These are phyloP conservation scores for Glonium stellatum DNA, from an alignment of 495 filamentous ascomycete species.

Conservation along the genomic window DNA sequence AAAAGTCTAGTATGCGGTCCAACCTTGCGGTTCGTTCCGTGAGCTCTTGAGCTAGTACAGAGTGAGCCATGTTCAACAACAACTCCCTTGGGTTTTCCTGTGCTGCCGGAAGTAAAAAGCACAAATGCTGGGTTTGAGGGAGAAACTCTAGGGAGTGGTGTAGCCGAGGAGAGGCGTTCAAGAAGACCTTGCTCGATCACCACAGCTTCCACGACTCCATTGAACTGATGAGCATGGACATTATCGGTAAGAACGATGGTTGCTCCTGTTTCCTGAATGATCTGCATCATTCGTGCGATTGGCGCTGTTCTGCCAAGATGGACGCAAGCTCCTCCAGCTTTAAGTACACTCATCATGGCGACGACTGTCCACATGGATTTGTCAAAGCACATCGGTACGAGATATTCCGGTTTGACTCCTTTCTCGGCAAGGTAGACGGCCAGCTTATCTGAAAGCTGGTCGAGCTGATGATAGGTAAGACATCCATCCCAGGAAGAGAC, in stretches of 20 bases:
- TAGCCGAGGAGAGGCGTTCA: constrained; percentile 47
- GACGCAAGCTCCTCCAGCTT: constrained; percentile 47
- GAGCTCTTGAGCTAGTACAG: constrained; percentile 2
- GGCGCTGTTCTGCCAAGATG: constrained; percentile 52
- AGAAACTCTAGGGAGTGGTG: constrained; percentile 44
- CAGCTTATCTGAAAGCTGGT: constrained; percentile 31
- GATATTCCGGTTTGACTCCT: constrained; percentile 37
- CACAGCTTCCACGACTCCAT: constrained; percentile 34
- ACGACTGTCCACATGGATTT: constrained; percentile 48
- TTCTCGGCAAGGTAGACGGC: constrained; percentile 33
- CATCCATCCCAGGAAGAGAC: constrained; percentile 32
- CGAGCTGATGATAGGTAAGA: constrained; percentile 34
- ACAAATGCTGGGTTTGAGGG: constrained; percentile 31
- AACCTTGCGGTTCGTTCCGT: background rate
- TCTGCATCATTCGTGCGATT: constrained; percentile 39
- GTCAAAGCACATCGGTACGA: constrained; percentile 48
- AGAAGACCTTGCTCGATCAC: constrained; percentile 39
- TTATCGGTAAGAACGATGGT: constrained; percentile 45
- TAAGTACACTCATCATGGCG: constrained; percentile 46
- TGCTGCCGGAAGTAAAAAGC: constrained; percentile 17
- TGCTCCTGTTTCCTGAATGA: constrained; percentile 35
- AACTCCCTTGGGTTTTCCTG: constrained; percentile 14
- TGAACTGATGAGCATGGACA: constrained; percentile 45
- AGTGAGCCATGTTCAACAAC: constrained; percentile 8
- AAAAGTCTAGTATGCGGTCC: constrained; percentile 6